phyloP scores from a whole-genome alignment of 257 asterid species.

The Solanum okadae region DNA sequence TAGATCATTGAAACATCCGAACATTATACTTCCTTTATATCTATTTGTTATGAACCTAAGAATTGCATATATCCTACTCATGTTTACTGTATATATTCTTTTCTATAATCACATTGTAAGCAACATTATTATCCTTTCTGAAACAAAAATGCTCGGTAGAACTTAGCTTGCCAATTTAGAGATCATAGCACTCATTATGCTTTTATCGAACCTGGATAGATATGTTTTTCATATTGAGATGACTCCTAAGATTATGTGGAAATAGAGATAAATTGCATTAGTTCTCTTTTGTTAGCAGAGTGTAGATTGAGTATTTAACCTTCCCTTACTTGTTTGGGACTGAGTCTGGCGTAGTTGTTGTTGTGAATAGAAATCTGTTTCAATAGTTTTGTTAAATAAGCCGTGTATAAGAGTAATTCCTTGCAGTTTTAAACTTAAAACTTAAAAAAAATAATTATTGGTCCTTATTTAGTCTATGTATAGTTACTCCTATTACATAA shows the following conservation, averaged over 20 bases:
- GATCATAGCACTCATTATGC: background rate
- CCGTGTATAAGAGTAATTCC: background rate
- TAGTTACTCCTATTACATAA: too few species aligned
- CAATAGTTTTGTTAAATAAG: background rate
- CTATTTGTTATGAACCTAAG: background rate
- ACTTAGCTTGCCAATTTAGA: background rate
- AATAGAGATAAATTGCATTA: background rate
- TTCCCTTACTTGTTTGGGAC: background rate
- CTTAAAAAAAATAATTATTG: too few species aligned
- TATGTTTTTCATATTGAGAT: background rate
- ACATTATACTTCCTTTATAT: background rate
- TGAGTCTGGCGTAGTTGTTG: background rate
- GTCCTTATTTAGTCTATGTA: too few species aligned
- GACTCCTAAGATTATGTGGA: background rate
- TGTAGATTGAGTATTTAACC: background rate
- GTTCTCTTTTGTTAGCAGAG: background rate
- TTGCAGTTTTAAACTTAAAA: background rate
- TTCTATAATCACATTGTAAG: background rate
- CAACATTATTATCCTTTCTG: background rate
- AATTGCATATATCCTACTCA: background rate
- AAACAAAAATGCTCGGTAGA: background rate
- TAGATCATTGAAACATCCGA: slow-evolving; percentile 30
- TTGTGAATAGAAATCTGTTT: background rate
- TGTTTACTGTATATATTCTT: background rate
- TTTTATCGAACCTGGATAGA: background rate